Evolutionary conservation across 768 basidiomycete species (phyloP).

Genomic region (Tylopilus rubrobrunneus): DNA sequence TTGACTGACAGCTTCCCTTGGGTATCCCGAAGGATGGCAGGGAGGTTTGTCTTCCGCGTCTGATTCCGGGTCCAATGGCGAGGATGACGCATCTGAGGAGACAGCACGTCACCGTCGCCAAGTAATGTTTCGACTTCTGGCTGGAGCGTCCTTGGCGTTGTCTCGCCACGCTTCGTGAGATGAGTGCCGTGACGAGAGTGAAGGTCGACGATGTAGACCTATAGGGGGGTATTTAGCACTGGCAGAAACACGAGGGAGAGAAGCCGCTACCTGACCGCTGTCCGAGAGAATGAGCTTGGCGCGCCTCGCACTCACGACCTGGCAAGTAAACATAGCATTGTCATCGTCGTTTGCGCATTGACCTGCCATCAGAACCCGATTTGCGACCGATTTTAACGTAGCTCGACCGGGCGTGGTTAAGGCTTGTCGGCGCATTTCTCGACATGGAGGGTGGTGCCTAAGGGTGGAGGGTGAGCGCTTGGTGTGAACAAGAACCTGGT

Average conservation of each 20-base stretch:
- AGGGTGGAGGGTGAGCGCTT: conserved; percentile 17
- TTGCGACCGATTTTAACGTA: conserved; percentile 67
- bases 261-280: conserved; percentile 54
- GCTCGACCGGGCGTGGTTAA: conserved; percentile 42
- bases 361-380: conserved; percentile 44
- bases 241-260: conserved; percentile 10
- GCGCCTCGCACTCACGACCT: conserved; percentile 76
- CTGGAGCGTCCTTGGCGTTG: conserved; percentile 43
- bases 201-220: conserved; percentile 71
- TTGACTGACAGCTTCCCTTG: conserved; percentile 21
- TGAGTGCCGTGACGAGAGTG: conserved; percentile 77
- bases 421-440: conserved; percentile 47
- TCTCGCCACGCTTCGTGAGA: conserved; percentile 51
- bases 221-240: conserved; percentile 15
- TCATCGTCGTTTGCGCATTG: conserved; percentile 38
- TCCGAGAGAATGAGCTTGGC: conserved; percentile 74
- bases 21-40: conserved; percentile 12
- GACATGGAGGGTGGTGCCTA: conserved; percentile 60
- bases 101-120: conserved; percentile 60
- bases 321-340: conserved; percentile 66
- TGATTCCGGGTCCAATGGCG: conserved; percentile 40
- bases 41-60: conserved; percentile 49
- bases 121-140: conserved; percentile 57
- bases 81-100: conserved; percentile 33
- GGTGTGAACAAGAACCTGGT: conserved; percentile 23